Conservation (phyloP, 805 yeast genomes). For the Lipomyces anomalus region DNA sequence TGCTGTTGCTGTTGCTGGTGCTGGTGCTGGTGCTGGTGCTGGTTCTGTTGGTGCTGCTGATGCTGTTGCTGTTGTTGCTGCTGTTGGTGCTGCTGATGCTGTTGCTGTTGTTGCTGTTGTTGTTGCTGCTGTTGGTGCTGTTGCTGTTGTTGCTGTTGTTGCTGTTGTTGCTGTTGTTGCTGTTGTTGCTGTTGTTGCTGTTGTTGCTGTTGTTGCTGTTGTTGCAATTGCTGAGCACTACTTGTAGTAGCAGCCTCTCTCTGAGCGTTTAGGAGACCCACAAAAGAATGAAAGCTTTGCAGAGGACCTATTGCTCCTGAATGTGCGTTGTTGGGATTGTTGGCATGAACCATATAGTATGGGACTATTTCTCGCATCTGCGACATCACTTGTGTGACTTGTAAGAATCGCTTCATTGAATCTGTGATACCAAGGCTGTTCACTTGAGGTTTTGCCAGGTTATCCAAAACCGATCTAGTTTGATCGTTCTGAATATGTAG, state of each 20-base stretch:
- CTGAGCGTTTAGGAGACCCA: conserved; percentile 31
- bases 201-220: conserved; percentile 18
- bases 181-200: conserved; percentile 20
- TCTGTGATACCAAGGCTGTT: conserved; percentile 59
- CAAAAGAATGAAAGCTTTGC: conserved; percentile 29
- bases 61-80: too few species aligned
- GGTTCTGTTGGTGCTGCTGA: too few species aligned
- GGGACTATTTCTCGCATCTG: conserved; percentile 60
- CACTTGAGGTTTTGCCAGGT: conserved; percentile 31
- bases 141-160: conserved; percentile 21
- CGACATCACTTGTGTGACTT: conserved; percentile 74
- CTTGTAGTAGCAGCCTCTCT: conserved; percentile 28
- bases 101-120: conserved; percentile 18
- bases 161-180: conserved; percentile 19
- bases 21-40: too few species aligned
- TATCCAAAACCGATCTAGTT: conserved; percentile 25
- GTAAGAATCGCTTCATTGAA: conserved; percentile 62
- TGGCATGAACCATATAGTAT: conserved; percentile 38
- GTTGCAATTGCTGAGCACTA: conserved; percentile 27
- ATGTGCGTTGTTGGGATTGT: too few species aligned
- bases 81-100: too few species aligned
- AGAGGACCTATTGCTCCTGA: too few species aligned
- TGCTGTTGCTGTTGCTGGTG: conserved; percentile 12
- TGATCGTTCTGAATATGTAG: conserved; percentile 4
- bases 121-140: conserved; percentile 14